These are phyloP conservation scores for Aspergillus fructus DNA, from an alignment of 2,329 filamentous ascomycete genomes.

Conservation along the genomic window DNA sequence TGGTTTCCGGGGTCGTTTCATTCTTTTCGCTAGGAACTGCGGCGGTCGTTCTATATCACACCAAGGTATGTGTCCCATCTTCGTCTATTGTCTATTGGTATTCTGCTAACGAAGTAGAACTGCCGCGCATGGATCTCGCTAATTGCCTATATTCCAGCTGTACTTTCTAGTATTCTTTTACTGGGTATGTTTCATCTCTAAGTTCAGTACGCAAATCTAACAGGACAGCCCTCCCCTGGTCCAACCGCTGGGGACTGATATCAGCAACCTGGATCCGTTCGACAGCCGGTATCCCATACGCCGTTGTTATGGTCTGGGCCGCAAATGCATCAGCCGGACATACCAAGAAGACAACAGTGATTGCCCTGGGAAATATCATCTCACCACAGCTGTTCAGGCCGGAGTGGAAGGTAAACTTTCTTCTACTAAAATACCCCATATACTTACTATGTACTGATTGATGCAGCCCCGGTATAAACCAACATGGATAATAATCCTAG, in stretches of 20 bases:
- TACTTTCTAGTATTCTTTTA: slow-evolving; percentile 38
- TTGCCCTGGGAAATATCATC: slow-evolving; percentile 43
- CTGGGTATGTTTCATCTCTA: slow-evolving; percentile 8
- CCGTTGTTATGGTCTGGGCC: slow-evolving; percentile 42
- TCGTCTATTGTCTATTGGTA: not conserved
- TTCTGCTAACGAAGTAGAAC: not conserved
- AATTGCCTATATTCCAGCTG: slow-evolving; percentile 35
- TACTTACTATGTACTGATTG: not conserved
- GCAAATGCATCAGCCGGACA: slow-evolving; percentile 41
- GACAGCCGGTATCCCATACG: slow-evolving; percentile 38
- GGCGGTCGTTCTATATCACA: slow-evolving; percentile 29
- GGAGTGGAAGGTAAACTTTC: slow-evolving; percentile 25
- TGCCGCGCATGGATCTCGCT: slow-evolving; percentile 22
- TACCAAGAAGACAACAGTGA: slow-evolving; percentile 45
- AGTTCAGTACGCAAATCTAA: not conserved
- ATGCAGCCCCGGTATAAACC: not conserved
- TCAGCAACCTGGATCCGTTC: slow-evolving; percentile 41
- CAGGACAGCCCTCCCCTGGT: slow-evolving; percentile 32
- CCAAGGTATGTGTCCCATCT: slow-evolving; percentile 21
- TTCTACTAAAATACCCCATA: too few species aligned
- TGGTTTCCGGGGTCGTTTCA: slow-evolving; percentile 27
- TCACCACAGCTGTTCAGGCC: slow-evolving; percentile 43
- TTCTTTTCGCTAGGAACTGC: slow-evolving; percentile 29
- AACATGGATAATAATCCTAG: slow-evolving; percentile 1
- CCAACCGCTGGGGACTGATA: slow-evolving; percentile 37